These are phyloP conservation scores for Phaeosphaeriaceae sp. DNA, from an alignment of 2,329 filamentous ascomycete genomes.

Conservation along the genomic window DNA sequence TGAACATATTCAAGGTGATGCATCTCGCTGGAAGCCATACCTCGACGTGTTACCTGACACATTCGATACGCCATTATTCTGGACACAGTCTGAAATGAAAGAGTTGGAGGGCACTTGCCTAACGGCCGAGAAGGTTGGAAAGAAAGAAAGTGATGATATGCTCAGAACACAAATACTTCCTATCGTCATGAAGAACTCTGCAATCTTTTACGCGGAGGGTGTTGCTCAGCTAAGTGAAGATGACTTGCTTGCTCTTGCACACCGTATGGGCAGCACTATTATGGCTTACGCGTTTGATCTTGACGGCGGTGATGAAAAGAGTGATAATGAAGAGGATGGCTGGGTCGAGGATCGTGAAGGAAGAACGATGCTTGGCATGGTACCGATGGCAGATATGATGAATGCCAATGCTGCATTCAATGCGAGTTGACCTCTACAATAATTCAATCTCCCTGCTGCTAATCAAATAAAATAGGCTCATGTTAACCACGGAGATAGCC, in stretches of 20 bases:
- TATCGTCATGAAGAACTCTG: constrained; percentile 14
- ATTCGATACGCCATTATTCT: constrained; percentile 34
- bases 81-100: constrained; percentile 23
- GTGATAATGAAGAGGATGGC: constrained; percentile 29
- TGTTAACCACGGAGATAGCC: constrained; percentile 28
- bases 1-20: constrained; percentile 26
- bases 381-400: constrained; percentile 33
- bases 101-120: constrained; percentile 27
- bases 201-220: constrained; percentile 16
- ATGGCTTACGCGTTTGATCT: constrained; percentile 35
- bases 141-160: constrained; percentile 25
- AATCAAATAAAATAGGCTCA: constrained; percentile 17
- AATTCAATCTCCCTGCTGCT: neutral
- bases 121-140: constrained; percentile 29
- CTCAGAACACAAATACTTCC: constrained; percentile 21
- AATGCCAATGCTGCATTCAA: constrained; percentile 35
- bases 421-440: constrained; percentile 3
- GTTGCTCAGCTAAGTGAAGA: constrained; percentile 4
- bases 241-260: constrained; percentile 26
- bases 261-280: constrained; percentile 29
- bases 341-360: constrained; percentile 33
- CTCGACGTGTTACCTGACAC: constrained; percentile 23
- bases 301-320: constrained; percentile 21
- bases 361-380: constrained; percentile 30
- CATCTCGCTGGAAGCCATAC: constrained; percentile 31